These are phyloP conservation scores for Fusarium buxicola DNA, from an alignment of 2,329 filamentous ascomycete species.

Conservation along the genomic window DNA sequence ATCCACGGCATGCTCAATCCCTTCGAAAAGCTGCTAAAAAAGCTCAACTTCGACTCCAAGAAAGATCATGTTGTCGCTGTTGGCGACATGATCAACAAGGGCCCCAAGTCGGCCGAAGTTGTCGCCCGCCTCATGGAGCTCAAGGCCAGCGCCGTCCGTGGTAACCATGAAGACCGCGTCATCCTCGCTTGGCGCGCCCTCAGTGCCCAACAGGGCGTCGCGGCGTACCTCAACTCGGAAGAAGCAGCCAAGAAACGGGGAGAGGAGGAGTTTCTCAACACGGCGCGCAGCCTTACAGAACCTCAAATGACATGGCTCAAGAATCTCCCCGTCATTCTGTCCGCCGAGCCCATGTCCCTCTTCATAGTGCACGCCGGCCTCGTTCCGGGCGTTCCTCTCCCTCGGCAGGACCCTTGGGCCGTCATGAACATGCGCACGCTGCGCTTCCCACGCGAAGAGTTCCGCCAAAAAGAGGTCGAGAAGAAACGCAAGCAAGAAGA, in stretches of 20 bases:
- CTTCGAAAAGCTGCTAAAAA: slow-evolving; percentile 72
- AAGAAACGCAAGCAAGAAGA: slow-evolving; percentile 42
- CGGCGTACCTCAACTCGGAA: slow-evolving; percentile 44
- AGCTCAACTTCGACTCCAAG: slow-evolving; percentile 68
- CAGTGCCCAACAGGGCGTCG: slow-evolving; percentile 42
- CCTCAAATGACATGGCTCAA: slow-evolving; percentile 77
- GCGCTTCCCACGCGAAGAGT: slow-evolving; percentile 61
- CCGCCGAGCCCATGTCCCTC: slow-evolving; percentile 72
- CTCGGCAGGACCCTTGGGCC: slow-evolving; percentile 78
- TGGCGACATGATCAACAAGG: slow-evolving; percentile 87
- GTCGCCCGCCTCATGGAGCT: slow-evolving; percentile 79
- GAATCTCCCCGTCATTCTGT: slow-evolving; percentile 80
- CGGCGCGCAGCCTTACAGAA: slow-evolving; percentile 63
- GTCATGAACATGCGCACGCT: slow-evolving; percentile 95
- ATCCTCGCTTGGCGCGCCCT: slow-evolving; percentile 69
- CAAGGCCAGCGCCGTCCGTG: slow-evolving; percentile 84
- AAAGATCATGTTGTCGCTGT: slow-evolving; percentile 79
- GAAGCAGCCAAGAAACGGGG: slow-evolving; percentile 49
- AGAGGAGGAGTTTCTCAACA: slow-evolving; percentile 60
- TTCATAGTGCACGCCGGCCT: slow-evolving; percentile 88
- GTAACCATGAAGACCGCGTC: slow-evolving; percentile 91
- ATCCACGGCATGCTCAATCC: slow-evolving; percentile 87
- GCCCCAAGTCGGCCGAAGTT: slow-evolving; percentile 83
- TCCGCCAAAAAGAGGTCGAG: slow-evolving; percentile 52
- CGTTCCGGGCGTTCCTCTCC: slow-evolving; percentile 77